A percentile compares a stretch with the other conserved stretches of the same genome.
Evolutionary conservation across 2,329 filamentous ascomycete species (phyloP).

Genomic region (Mariannaea elegans): DNA sequence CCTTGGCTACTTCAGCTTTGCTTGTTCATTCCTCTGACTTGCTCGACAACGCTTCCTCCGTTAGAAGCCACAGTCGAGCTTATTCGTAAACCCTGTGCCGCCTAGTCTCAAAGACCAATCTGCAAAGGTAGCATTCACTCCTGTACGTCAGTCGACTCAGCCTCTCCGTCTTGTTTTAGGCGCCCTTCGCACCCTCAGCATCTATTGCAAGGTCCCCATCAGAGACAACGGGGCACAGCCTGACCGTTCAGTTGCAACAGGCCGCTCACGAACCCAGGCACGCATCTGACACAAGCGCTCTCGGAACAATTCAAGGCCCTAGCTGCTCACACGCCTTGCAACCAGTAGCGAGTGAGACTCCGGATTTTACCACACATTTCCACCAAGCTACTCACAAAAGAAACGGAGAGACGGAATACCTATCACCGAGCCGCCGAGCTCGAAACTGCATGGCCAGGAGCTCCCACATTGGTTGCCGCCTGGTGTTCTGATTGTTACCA

Average conservation of each 20-base stretch:
- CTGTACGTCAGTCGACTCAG: conserved; percentile 17
- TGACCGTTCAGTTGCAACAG: conserved; percentile 29
- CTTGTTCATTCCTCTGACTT: background rate
- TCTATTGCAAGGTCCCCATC: conserved; percentile 21
- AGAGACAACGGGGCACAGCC: conserved; percentile 18
- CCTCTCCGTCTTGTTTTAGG: conserved; percentile 14
- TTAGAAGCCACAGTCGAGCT: background rate
- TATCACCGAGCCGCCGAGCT: conserved; percentile 17
- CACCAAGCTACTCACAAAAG: conserved; percentile 1
- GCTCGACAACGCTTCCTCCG: background rate
- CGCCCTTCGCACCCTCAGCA: conserved; percentile 15
- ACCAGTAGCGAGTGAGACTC: conserved; percentile 11
- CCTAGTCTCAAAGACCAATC: background rate
- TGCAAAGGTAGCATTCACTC: background rate
- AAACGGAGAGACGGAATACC: conserved; percentile 17
- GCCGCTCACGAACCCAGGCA: conserved; percentile 29
- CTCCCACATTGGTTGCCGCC: conserved; percentile 21
- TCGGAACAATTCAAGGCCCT: conserved; percentile 16
- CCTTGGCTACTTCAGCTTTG: background rate
- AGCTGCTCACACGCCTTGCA: conserved; percentile 11
- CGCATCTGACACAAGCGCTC: conserved; percentile 30
- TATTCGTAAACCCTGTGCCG: background rate
- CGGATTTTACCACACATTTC: background rate
- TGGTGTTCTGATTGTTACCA: conserved; percentile 30
- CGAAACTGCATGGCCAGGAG: conserved; percentile 8